A percentile compares a stretch with the other conserved stretches of the same genome.
These are phyloP conservation scores for Acacia confusa DNA, from an alignment of 306 rosid species.

Conservation along the genomic window DNA sequence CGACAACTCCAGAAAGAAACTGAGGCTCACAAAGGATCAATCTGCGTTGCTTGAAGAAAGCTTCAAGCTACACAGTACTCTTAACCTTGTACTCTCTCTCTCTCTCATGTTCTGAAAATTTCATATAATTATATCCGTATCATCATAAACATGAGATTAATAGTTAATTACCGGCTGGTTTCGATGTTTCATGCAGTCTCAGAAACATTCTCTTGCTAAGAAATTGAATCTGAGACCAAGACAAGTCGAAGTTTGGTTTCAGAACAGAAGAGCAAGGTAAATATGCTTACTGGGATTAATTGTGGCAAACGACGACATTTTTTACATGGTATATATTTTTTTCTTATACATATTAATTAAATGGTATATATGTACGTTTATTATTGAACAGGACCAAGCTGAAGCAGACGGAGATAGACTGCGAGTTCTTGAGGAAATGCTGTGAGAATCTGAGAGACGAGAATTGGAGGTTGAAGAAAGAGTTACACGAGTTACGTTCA, in stretches of 20 bases:
- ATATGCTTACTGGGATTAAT: not conserved
- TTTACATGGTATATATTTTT: not conserved
- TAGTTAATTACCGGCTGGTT: not conserved
- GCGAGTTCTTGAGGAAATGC: slow-evolving; percentile 68
- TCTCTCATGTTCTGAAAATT: not conserved
- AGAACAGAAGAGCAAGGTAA: slow-evolving; percentile 92
- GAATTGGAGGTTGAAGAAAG: slow-evolving; percentile 73
- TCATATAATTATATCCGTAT: too few species aligned
- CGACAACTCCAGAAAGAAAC: slow-evolving; percentile 51
- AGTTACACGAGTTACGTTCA: slow-evolving; percentile 61
- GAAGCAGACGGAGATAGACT: slow-evolving; percentile 82
- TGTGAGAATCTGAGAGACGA: slow-evolving; percentile 66
- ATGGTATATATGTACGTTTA: too few species aligned
- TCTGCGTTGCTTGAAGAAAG: slow-evolving; percentile 58
- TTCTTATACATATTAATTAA: too few species aligned
- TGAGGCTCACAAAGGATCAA: slow-evolving; percentile 79
- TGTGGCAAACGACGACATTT: not conserved
- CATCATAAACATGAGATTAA: too few species aligned
- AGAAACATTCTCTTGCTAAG: slow-evolving; percentile 69
- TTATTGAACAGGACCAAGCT: slow-evolving; percentile 63
- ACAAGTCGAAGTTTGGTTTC: slow-evolving; percentile 98
- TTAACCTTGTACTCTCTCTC: slow-evolving; percentile 49
- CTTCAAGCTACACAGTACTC: slow-evolving; percentile 64
- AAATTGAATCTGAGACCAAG: slow-evolving; percentile 72
- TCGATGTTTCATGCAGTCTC: slow-evolving; percentile 49